A percentile compares a stretch with the other conserved stretches of the same genome.
Conservation (phyloP, 1,284 basidiomycete species). For the Leccinum subfulvum region DNA sequence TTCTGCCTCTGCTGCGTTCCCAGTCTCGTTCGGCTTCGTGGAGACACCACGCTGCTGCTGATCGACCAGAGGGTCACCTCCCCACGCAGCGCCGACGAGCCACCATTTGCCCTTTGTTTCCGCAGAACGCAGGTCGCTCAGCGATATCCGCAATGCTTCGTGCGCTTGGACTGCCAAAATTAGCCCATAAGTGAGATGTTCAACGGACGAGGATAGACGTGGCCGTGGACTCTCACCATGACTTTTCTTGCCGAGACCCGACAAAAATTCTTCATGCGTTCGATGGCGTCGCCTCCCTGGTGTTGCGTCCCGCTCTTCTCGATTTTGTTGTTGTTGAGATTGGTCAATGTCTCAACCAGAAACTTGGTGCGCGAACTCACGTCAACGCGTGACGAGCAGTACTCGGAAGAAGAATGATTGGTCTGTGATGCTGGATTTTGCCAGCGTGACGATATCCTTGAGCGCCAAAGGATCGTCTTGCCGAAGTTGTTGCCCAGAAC, state of each 20-base stretch:
- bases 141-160: too few species aligned
- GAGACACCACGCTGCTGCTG: conserved; percentile 72
- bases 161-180: not conserved
- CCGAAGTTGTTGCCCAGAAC: conserved; percentile 84
- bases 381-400: conserved; percentile 1
- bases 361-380: conserved; percentile 78
- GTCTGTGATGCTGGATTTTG: conserved; percentile 69
- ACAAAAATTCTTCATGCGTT: conserved; percentile 84
- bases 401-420: conserved; percentile 24
- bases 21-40: too few species aligned
- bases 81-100: conserved; percentile 79
- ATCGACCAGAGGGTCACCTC: too few species aligned
- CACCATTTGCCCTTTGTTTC: conserved; percentile 96
- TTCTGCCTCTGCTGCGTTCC: not conserved
- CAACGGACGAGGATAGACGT: not conserved
- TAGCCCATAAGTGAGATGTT: too few species aligned
- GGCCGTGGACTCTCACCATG: conserved; percentile 48
- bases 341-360: conserved; percentile 81
- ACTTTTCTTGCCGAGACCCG: conserved; percentile 69
- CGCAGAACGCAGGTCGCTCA: conserved; percentile 58
- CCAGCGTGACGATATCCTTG: conserved; percentile 82
- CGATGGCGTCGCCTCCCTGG: conserved; percentile 71
- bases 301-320: conserved; percentile 62
- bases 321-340: conserved; percentile 88
- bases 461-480: conserved; percentile 84